Evolutionary conservation across 2,329 filamentous ascomycete species (phyloP), one percentile per base, ranked within the genome.

Genomic region (Trichoderma sp.): DNA sequence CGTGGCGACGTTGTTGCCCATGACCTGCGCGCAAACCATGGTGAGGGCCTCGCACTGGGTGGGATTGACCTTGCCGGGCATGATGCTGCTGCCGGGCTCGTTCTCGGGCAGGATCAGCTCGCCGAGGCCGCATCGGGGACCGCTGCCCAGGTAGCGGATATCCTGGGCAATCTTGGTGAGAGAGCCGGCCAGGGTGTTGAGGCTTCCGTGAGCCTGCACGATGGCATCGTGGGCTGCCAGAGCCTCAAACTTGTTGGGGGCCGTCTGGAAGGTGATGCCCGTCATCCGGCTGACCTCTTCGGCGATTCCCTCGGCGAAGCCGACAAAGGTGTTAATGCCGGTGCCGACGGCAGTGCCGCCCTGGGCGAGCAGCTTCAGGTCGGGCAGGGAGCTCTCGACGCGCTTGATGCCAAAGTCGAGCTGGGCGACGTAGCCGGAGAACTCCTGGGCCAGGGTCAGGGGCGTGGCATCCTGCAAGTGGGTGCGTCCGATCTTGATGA

Each of bases 61-160:
- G 35, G 95, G 95, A 85, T 99, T 99, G 79, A 99, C 95, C 86
- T 99, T 99, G 77, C 95, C 95, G 53, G 95, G 95, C 95, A 99
- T 99, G 85, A 99, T 98, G 74, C 92, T 96, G 77, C 91, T 95
- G 71, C 94, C 94, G 37, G 95, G 95, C 85, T 99, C 95, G 83
- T 99, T 99, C 84, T 99, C 95, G 29, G 95, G 95, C 61, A 99
- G 89, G 76, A 88, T 87, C 71, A 99, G 88, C 84, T 99, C 95
- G 72, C 94, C 94, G 25, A 98, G 90, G 76, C 95, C 95, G 81
- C 95, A 98, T 69, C 95, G 93, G 67, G 95, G 95, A 17, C 95
- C 95, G 73, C 92, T 97, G 74, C 95, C 95, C 63, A 98, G 92
- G 84, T 97, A 98, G 76, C 95, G 91, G 78, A 99, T 93, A 79